phyloP scores from a whole-genome alignment of 208 protist genomes.

The Willaertia magna region DNA sequence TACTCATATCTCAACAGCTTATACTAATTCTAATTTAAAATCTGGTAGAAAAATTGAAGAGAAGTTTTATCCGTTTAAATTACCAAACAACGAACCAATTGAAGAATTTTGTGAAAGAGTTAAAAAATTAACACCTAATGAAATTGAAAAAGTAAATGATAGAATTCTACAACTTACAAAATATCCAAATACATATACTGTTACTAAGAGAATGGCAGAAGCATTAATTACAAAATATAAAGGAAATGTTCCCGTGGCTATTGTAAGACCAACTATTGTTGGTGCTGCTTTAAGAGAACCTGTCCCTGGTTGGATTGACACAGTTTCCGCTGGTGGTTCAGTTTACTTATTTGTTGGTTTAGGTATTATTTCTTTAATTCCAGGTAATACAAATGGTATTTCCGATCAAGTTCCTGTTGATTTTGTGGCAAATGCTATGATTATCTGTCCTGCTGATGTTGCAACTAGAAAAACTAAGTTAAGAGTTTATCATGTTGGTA shows the following conservation, averaged over 20 bases:
- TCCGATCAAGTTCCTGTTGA: constrained; percentile 65
- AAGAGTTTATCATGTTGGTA: neutral
- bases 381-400: constrained; percentile 31
- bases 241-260: constrained; percentile 45
- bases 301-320: constrained; percentile 61
- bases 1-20: constrained; percentile 67
- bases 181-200: constrained; percentile 72
- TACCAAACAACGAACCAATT: constrained; percentile 25
- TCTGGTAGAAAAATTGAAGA: constrained; percentile 45
- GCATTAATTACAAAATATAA: constrained; percentile 41
- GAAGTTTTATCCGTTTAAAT: constrained; percentile 48
- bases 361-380: constrained; percentile 50
- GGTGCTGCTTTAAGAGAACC: constrained; percentile 52
- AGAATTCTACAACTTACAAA: constrained; percentile 43
- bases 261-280: constrained; percentile 69
- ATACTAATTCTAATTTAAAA: constrained; percentile 55
- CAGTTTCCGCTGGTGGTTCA: constrained; percentile 54
- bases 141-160: constrained; percentile 37
- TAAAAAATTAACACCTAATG: neutral
- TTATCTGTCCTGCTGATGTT: constrained; percentile 33
- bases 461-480: neutral
- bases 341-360: constrained; percentile 50
- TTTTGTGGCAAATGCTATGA: constrained; percentile 54
- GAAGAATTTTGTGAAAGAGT: constrained; percentile 15
- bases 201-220: constrained; percentile 68